These are phyloP conservation scores for Cercospora zeina DNA, from an alignment of 2,329 filamentous ascomycete genomes.

Conservation along the genomic window DNA sequence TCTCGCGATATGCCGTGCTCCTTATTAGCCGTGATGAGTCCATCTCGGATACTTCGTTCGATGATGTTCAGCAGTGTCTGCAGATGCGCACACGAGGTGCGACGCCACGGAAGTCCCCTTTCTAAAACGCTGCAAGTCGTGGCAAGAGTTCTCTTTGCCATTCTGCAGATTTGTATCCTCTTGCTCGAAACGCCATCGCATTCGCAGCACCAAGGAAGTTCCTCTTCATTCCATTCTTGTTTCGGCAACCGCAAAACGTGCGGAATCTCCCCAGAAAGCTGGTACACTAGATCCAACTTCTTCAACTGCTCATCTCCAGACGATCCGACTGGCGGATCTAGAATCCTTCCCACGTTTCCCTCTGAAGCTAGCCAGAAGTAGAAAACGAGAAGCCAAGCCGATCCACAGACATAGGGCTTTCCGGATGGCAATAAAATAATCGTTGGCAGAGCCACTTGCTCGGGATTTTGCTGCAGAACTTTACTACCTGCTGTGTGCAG, in stretches of 20 bases:
- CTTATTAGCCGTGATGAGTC: too few relatives aligned
- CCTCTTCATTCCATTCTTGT: neutral
- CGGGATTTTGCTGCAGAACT: neutral
- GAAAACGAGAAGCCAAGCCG: slow-evolving; percentile 12
- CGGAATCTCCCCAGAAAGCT: neutral
- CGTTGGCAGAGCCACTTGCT: slow-evolving; percentile 5
- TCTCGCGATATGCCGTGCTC: too few relatives aligned
- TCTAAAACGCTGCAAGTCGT: neutral
- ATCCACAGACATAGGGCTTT: slow-evolving; percentile 1
- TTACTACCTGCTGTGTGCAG: slow-evolving; percentile 7
- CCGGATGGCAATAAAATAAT: slow-evolving; percentile 8
- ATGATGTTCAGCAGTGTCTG: neutral
- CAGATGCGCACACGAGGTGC: neutral
- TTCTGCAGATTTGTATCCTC: neutral
- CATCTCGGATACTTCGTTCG: too few relatives aligned
- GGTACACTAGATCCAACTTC: neutral
- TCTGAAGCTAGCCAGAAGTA: slow-evolving; percentile 6
- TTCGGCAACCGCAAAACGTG: neutral
- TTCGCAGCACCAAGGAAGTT: neutral
- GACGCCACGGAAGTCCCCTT: neutral
- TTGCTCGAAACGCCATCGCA: neutral
- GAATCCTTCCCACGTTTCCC: slow-evolving; percentile 5
- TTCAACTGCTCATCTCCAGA: neutral
- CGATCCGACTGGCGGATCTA: slow-evolving; percentile 2
- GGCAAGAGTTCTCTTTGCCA: neutral